These are phyloP conservation scores for Cucurbita maxima DNA, from an alignment of 306 rosid species.

Conservation along the genomic window DNA sequence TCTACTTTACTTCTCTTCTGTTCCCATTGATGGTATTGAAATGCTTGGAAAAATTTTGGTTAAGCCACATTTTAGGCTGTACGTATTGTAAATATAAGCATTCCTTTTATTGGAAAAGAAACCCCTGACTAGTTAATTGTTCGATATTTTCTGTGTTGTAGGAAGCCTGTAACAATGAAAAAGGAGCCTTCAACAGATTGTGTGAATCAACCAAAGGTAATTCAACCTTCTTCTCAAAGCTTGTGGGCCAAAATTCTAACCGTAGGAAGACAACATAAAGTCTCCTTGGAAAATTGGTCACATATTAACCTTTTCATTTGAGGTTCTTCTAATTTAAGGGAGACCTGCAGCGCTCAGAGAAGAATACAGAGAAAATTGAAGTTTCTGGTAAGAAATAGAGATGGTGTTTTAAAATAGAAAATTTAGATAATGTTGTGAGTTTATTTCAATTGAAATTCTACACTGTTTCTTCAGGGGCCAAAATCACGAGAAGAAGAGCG, in stretches of 20 bases:
- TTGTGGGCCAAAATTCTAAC: background rate
- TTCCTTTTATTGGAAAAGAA: background rate
- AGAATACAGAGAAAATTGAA: slow-evolving; percentile 21
- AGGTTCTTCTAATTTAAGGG: slow-evolving; percentile 23
- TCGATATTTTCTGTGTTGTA: slow-evolving; percentile 17
- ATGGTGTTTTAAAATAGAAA: background rate
- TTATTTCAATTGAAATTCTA: background rate
- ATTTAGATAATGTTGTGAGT: background rate
- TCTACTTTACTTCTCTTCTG: background rate
- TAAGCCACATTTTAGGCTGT: background rate
- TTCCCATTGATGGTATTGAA: background rate
- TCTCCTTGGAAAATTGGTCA: background rate
- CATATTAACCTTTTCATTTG: slow-evolving; percentile 6
- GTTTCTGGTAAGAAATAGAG: slow-evolving; percentile 31
- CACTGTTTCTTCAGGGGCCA: slow-evolving; percentile 24
- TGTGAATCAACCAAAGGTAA: slow-evolving; percentile 35
- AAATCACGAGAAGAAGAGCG: slow-evolving; percentile 38
- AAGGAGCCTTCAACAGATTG: slow-evolving; percentile 20
- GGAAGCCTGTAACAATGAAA: slow-evolving; percentile 18
- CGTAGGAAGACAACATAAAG: background rate
- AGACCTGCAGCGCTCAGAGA: slow-evolving; percentile 28
- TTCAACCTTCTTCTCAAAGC: background rate
- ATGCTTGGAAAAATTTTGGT: background rate
- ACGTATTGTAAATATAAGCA: background rate
- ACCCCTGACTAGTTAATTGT: background rate